Base-by-base conservation (phyloP, 345 rosid species). In the Euphorbia lathyris region DNA sequence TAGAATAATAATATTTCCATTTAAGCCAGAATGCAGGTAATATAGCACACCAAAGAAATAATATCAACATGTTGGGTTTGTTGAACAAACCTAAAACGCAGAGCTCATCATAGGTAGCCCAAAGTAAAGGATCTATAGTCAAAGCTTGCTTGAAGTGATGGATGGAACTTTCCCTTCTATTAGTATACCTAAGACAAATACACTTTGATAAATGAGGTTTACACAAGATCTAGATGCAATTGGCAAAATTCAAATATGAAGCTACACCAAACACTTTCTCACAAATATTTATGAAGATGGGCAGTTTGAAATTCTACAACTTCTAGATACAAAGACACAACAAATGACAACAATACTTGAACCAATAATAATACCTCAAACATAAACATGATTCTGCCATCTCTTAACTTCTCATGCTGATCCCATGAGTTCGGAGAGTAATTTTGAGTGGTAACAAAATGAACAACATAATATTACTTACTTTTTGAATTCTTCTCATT, bases 101-200 rank as follows among this genome's bases (percentile, higher is more conserved):
- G 61, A 95, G 82, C 77, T 95, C 98, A 78, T 95, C 98, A 59
- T 88, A 95, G 57, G 99, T 97, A 63, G 87, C 85, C 99, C 99
- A 95, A 64, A 89, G 84, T 71, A 95, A 83, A 69, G 99, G 99
- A 86, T 92, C 98, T 57, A 88, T 70, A 29, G 92, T 79, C 82
- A 92, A 85, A 66, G 99, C 88, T 77, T 78, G 89, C 88, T 84
- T 87, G 76, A 92, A 90, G 74, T 95, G 98, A 67, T 86, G 82
- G 42, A 87, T 73, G 4, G 99, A 96, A 70, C 72, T 87, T 83
- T 80, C 88, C 86, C 77, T 90, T 81, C 98, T 83, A 71, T 92
- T 98, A 19, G 99, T 95, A 81, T 90, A 87, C 93, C 99, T 95
- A 78, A 80, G 62, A n/a, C 76, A 63, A 36, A 79, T 40, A 42